Evolutionary conservation across 352 stramenopile species (phyloP).

Genomic region (Phytopythium mirpurense): DNA sequence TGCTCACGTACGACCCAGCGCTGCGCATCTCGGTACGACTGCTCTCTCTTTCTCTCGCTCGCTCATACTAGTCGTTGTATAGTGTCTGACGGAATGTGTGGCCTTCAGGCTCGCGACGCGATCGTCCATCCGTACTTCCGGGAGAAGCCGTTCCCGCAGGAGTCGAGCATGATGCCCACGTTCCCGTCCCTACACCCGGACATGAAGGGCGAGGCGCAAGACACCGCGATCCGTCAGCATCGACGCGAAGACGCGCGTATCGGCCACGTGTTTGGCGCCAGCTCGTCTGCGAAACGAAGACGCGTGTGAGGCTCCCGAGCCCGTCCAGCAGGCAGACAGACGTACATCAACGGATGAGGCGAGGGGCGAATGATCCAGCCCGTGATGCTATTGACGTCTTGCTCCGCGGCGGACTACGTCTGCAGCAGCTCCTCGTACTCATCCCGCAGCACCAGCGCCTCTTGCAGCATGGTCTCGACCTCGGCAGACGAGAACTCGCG

Average conservation of each 20-base stretch:
- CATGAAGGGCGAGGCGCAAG: conserved; percentile 14
- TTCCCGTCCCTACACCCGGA: conserved; percentile 52
- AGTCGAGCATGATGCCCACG: conserved; percentile 55
- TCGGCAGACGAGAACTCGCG: conserved; percentile 48
- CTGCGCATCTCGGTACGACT: conserved; percentile 39
- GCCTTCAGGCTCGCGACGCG: conserved; percentile 32
- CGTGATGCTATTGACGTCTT: no score
- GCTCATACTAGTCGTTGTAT: no score
- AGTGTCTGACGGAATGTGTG: neutral
- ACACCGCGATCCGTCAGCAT: neutral
- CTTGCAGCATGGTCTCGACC: conserved; percentile 61
- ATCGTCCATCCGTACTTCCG: conserved; percentile 57
- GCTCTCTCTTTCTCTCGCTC: no score
- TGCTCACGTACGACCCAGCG: conserved; percentile 50
- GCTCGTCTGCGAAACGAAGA: neutral
- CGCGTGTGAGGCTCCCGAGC: neutral
- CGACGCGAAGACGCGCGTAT: conserved; percentile 3
- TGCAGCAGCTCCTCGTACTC: conserved; percentile 70
- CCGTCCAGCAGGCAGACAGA: neutral
- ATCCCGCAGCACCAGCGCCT: conserved; percentile 60
- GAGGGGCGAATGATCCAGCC: no score
- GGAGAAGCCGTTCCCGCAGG: conserved; percentile 56
- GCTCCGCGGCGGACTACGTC: no score
- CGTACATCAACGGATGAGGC: no score
- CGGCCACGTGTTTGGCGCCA: conserved; percentile 4